Base-by-base conservation (phyloP, 1,284 basidiomycete genomes). In the Entoloma clypeatum region DNA sequence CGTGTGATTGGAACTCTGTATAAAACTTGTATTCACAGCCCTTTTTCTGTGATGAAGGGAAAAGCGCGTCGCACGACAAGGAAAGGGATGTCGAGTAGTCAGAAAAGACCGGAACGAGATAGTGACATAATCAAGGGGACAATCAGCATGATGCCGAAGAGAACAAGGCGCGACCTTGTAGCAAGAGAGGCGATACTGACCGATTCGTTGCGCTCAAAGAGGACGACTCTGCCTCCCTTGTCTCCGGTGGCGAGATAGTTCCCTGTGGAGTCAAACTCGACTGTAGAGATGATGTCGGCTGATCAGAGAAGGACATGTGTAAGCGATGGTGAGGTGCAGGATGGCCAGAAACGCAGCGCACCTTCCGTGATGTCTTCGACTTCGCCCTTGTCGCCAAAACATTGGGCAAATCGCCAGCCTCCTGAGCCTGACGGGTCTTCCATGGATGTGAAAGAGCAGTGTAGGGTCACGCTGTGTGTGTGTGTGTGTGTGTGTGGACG, bases 1-100 rank as follows among this genome's bases (percentile, higher is more conserved):
- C 96, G 65, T 99, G 96, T 31, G 92, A 96, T 75, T 99, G 96
- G 63, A 99, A 96, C 68, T 99, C 96, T 47, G 96, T 99, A 68
- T 99, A 98, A 68, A 99, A 99, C 69, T 98, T 98, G 82, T 99
- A 99, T 71, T 99, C 96, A 74, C 96, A 99, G 48, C 93, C 93
- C 67, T 97, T 97, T 88, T 99, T 99, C 90, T 94, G 61, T 47
- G 42, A 11, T 39, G 16, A 37, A 17, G n/a, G 32, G 19, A 24
- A 14, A 38, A 49, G 49, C 43, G 45, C 34, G 43, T 48, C 37
- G 23, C 27, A 27, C 28, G 44, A 48, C 45, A 24, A 17, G 28
- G 22, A 25, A n/a, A 5, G 23, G 34, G 19, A 31, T 37, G 31
- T 42, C n/a, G 32, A 37, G 18, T 5, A 39, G 41, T 31, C 11